phyloP scores from a whole-genome alignment of 2,329 filamentous ascomycete species.

The Neonectria ditissima region DNA sequence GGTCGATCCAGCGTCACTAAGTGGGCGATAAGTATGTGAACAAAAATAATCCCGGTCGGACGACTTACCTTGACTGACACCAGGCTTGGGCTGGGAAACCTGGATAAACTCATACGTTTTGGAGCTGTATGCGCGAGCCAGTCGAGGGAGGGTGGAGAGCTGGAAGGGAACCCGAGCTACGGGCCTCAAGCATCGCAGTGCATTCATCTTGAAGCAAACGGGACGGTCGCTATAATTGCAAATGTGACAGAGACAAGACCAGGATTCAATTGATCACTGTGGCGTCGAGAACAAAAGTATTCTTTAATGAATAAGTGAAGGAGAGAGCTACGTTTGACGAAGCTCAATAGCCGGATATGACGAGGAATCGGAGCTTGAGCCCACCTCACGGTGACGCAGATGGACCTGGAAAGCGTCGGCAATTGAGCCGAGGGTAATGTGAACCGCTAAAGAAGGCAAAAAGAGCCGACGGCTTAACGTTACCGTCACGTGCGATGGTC shows the following conservation, averaged over 20 bases:
- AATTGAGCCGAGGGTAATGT: conserved; percentile 45
- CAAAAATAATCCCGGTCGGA: not conserved
- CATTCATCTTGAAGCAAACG: conserved; percentile 56
- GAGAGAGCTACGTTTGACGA: conserved; percentile 10
- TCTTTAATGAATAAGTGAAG: conserved; percentile 9
- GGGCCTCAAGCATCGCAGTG: conserved; percentile 70
- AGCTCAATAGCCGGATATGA: conserved; percentile 26
- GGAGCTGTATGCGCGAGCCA: conserved; percentile 65
- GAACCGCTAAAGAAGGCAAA: conserved; percentile 34
- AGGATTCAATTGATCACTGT: conserved; percentile 17
- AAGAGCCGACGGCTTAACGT: conserved; percentile 32
- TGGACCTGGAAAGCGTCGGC: conserved; percentile 38
- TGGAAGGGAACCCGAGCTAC: conserved; percentile 65
- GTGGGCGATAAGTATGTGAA: conserved; percentile 20
- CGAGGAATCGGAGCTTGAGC: conserved; percentile 36
- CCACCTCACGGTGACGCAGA: conserved; percentile 44
- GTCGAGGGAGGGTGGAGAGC: conserved; percentile 66
- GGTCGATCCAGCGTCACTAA: conserved; percentile 93
- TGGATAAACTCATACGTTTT: conserved; percentile 83
- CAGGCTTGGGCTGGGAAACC: conserved; percentile 84
- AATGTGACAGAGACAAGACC: not conserved
- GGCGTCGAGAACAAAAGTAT: not conserved
- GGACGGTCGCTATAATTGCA: not conserved
- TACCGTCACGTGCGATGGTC: conserved; percentile 35
- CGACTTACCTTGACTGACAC: conserved; percentile 84